Evolutionary conservation across 1,284 basidiomycete genomes (phyloP), one percentile per base, ranked within the genome.

Genomic region (Ganoderma meredithae): DNA sequence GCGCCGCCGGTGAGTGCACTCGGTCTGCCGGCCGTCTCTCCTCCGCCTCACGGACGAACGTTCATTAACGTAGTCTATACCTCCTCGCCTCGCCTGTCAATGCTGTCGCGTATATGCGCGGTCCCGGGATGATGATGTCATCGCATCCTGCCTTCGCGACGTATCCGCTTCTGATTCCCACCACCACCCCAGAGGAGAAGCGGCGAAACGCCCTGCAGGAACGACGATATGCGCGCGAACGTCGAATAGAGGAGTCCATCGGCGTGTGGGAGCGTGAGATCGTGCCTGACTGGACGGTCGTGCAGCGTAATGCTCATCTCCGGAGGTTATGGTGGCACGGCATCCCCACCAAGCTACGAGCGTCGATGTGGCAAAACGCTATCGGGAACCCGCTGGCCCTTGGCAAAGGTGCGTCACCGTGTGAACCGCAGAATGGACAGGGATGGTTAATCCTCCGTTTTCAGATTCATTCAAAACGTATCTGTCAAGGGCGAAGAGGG

Each of bases 291-390:
- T 97, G 95, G 94, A 89, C 86, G 58, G 85, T 88, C 36, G 93
- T 95, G 3, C 78, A 89, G 74, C 89, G 86, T 73, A 89, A 91
- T 71, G 83, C 87, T 0, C 79, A 79, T 1, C 81, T 97, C 63
- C 86, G 93, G 53, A 87, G 85, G 74, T 76, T 98, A 19, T 99
- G 97, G 97, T 97, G 96, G 91, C 86, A 88, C 58, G 97, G 97
- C 8, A 92, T 97, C 63, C 97, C 97, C 0, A 89, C 91, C 0
- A 93, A 94, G 77, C 82, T 97, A 64, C 86, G 97, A 53, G 94
- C 95, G 0, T 82, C 87, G 5, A 89, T 98, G 79, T 99, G 97
- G 97, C 89, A 92, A 74, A 84, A 88, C 66, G 95, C 93, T 5
- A 90, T 95, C 25, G 97, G 97, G 9, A 99, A 99, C 77, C 85